These are phyloP conservation scores for Kandelia obovata DNA, from an alignment of 345 rosid species.

Conservation along the genomic window DNA sequence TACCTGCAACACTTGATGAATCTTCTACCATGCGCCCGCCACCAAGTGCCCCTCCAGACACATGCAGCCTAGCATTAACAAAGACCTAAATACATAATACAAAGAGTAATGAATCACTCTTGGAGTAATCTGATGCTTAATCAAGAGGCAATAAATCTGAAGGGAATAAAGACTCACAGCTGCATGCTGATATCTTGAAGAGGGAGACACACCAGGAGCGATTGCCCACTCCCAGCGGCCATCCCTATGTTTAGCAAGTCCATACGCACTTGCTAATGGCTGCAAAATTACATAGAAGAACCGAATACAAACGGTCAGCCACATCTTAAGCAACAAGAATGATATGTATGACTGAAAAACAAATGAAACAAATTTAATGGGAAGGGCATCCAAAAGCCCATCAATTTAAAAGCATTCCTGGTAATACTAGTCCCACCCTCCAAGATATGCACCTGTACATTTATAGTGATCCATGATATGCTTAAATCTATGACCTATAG, in stretches of 20 bases:
- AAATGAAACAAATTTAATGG: background rate
- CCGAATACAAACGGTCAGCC: conserved; percentile 14
- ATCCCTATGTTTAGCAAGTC: conserved; percentile 98
- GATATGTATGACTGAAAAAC: background rate
- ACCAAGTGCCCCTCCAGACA: conserved; percentile 99
- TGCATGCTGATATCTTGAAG: conserved; percentile 99
- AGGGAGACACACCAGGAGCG: conserved; percentile 98
- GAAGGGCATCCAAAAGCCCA: too few species aligned
- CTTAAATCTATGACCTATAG: too few species aligned
- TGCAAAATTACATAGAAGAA: conserved; percentile 28
- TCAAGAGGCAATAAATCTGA: conserved; percentile 7
- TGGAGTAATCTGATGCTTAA: conserved; percentile 1
- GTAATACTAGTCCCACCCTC: too few species aligned
- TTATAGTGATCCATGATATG: too few species aligned
- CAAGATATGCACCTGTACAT: too few species aligned
- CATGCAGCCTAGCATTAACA: conserved; percentile 98
- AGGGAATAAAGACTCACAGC: conserved; percentile 58
- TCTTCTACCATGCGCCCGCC: conserved; percentile 99
- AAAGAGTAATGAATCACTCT: conserved; percentile 13
- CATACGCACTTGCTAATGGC: conserved; percentile 98
- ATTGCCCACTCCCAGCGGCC: conserved; percentile 99
- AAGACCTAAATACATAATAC: conserved; percentile 57
- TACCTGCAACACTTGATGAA: conserved; percentile 97
- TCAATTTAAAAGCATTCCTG: too few species aligned
- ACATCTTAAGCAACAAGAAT: conserved; percentile 13